These are phyloP conservation scores for Ploettnerulaceae sp. DNA, from an alignment of 2,329 filamentous ascomycete species.

Conservation along the genomic window DNA sequence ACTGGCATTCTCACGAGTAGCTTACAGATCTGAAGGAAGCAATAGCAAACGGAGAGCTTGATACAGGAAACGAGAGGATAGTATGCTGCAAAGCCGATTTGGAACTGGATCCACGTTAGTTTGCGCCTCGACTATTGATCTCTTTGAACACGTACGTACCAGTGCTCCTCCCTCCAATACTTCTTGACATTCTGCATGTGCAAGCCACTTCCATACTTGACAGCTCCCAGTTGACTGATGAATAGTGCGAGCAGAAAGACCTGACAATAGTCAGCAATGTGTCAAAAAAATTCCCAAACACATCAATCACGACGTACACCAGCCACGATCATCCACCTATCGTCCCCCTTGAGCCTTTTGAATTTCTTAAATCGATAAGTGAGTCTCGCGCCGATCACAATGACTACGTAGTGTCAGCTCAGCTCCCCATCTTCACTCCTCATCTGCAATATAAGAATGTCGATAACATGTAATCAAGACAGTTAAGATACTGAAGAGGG, in stretches of 20 bases:
- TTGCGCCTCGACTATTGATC: neutral
- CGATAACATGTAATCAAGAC: constrained; percentile 10
- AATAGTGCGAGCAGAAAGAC: constrained; percentile 27
- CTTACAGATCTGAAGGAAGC: constrained; percentile 32
- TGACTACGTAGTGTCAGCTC: constrained; percentile 19
- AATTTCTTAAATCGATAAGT: constrained; percentile 27
- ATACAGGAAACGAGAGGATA: constrained; percentile 29
- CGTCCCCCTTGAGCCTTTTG: constrained; percentile 28
- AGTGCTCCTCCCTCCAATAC: constrained; percentile 25
- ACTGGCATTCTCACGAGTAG: neutral
- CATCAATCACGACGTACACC: constrained; percentile 21
- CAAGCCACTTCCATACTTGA: constrained; percentile 28
- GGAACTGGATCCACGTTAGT: constrained; percentile 10
- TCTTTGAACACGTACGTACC: constrained; percentile 21
- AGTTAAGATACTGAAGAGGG: neutral
- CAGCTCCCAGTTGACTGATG: constrained; percentile 27
- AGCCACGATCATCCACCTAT: constrained; percentile 31
- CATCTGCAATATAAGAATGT: constrained; percentile 9
- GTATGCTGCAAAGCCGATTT: constrained; percentile 29
- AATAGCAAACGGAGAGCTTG: constrained; percentile 31
- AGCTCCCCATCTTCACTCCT: constrained; percentile 7
- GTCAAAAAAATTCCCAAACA: neutral
- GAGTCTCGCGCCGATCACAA: constrained; percentile 27
- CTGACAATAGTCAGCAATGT: constrained; percentile 17
- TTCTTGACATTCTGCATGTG: constrained; percentile 26